These are phyloP conservation scores for Serendipita vermifera DNA, from an alignment of 768 basidiomycete species.

Conservation along the genomic window DNA sequence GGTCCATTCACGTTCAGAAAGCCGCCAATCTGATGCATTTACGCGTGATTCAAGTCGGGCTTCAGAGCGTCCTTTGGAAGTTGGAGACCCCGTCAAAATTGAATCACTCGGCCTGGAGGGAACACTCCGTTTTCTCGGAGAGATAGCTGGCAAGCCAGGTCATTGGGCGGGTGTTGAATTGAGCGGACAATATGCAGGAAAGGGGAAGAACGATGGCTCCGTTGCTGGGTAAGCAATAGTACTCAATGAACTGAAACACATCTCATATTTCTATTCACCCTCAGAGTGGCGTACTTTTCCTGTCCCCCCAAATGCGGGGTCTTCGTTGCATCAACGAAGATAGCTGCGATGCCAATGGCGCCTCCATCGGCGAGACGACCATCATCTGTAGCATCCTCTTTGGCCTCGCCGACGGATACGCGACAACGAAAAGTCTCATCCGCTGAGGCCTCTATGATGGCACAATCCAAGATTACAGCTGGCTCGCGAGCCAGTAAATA, in stretches of 20 bases:
- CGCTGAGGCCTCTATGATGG: constrained; percentile 14
- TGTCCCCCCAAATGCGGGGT: constrained; percentile 83
- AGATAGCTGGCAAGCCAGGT: constrained; percentile 79
- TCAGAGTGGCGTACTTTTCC: constrained; percentile 39
- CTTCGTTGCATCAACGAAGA: constrained; percentile 72
- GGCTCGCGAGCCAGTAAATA: constrained; percentile 81
- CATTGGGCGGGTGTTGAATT: constrained; percentile 92
- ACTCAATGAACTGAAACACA: background rate
- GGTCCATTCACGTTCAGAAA: constrained; percentile 35
- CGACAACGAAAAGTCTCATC: constrained; percentile 18
- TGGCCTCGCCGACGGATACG: constrained; percentile 30
- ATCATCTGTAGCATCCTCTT: constrained; percentile 66
- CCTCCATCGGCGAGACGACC: constrained; percentile 43
- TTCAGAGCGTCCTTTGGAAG: constrained; percentile 36
- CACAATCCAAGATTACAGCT: constrained; percentile 45
- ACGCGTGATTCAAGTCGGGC: constrained; percentile 35
- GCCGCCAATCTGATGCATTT: constrained; percentile 53
- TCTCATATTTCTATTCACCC: constrained; percentile 12
- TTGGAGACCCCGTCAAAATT: constrained; percentile 75
- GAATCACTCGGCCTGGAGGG: constrained; percentile 87
- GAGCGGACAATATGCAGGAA: constrained; percentile 68
- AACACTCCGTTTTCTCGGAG: constrained; percentile 61
- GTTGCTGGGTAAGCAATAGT: constrained; percentile 64
- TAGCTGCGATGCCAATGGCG: constrained; percentile 63
- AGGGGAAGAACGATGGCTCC: constrained; percentile 90